Base-by-base conservation (phyloP, 305 asterid genomes). In the Fraxinus nigra region DNA sequence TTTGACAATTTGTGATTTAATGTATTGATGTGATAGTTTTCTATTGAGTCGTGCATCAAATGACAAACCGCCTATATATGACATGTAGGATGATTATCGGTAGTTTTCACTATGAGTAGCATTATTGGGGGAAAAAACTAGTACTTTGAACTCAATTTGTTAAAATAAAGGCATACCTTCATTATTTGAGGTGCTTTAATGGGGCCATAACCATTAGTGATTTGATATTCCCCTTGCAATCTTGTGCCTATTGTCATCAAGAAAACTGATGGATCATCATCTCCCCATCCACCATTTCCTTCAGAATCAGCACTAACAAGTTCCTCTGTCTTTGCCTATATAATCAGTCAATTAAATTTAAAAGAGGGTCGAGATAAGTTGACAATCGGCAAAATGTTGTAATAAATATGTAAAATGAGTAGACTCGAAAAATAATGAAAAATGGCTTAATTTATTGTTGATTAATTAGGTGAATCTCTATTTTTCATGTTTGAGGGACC, bases 171-270 rank as follows among this genome's bases (percentile, higher is more conserved):
- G 48, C 67, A 7, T 91, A 92, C 97, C 87, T 81, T 81, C 94
- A 94, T 85, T 0, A 92, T 86, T 76, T 65, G 82, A 28, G 88
- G 82, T 0, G 97, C 98, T 14, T 32, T 48, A 20, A 37, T 75
- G 26, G 93, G 92, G 11, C 94, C 98, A 69, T 90, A 90, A 26
- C 92, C 98, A 82, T 91, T 92, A 5, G 97, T 90, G 28, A 92
- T 14, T 85, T 94, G 98, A 83, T 84, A 94, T 74, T 92, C 97
- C 1, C 98, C 97, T 72, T 79, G 89, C 78, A 91, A 9, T 38
- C 74, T 56, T 22, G 82, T 86, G 14, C 38, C 84, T 4, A 87
- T 86, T 26, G 84, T 81, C 77, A 91, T 3, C 26, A 77, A 6
- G 80, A 94, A 94, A 35, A 94, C 94, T 0, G 97, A 91, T 1